These are phyloP conservation scores for Penicillium olsonii DNA, from an alignment of 2,329 filamentous ascomycete species.

Conservation along the genomic window DNA sequence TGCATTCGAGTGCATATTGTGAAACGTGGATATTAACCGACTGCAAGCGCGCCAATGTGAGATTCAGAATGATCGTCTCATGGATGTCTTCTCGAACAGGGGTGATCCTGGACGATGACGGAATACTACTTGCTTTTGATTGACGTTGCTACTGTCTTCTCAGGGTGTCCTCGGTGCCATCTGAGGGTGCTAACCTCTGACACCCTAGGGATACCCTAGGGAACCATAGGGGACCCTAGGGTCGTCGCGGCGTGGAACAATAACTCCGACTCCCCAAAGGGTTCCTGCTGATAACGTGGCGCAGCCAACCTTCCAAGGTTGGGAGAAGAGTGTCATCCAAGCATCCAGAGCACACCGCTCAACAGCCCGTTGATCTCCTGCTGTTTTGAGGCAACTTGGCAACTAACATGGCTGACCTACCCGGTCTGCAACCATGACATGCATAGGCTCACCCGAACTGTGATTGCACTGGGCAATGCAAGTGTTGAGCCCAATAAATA, in stretches of 20 bases:
- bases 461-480: constrained; percentile 1
- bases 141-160: too few species aligned
- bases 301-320: not conserved
- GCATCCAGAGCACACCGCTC: constrained; percentile 9
- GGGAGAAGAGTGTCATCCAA: not conserved
- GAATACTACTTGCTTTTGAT: too few species aligned
- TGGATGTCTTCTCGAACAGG: not conserved
- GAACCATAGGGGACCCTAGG: too few species aligned
- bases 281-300: not conserved
- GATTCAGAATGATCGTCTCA: not conserved
- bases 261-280: not conserved
- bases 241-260: too few species aligned
- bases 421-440: constrained; percentile 9
- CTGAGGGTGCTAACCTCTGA: too few species aligned
- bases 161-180: not conserved
- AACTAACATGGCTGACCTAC: not conserved
- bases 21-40: not conserved
- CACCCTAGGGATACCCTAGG: too few species aligned
- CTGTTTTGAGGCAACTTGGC: not conserved
- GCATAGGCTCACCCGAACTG: not conserved
- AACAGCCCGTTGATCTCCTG: not conserved
- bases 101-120: not conserved
- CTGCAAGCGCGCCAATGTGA: not conserved
- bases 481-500: too few species aligned
- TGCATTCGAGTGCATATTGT: constrained; percentile 2